A percentile compares a stretch with the other conserved stretches of the same genome.
These are phyloP conservation scores for Raphanus sativus DNA, from an alignment of 345 rosid species.

Conservation along the genomic window DNA sequence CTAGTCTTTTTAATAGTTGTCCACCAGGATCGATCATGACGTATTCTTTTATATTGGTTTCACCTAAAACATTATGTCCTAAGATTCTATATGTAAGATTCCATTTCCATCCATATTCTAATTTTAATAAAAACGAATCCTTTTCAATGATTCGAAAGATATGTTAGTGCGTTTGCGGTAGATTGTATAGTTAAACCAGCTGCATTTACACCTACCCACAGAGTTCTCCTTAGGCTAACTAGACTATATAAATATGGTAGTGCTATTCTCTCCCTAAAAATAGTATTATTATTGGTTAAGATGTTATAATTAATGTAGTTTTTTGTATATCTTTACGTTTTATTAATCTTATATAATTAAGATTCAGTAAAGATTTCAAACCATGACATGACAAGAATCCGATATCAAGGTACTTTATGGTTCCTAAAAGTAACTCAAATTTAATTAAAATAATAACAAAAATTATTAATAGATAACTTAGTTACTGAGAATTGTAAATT, in stretches of 20 bases:
- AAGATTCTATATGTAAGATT: conserved; percentile 43
- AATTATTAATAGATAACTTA: background rate
- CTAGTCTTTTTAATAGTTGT: conserved; percentile 18
- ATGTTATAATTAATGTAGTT: background rate
- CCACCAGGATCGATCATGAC: conserved; percentile 34
- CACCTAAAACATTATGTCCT: conserved; percentile 43
- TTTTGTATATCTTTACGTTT: background rate
- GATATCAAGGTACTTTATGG: background rate
- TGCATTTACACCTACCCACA: conserved; percentile 20
- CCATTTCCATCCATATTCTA: conserved; percentile 36
- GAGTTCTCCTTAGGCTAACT: conserved; percentile 14
- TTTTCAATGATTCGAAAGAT: conserved; percentile 30
- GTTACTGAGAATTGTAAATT: background rate
- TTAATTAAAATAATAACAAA: background rate
- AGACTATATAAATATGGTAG: background rate
- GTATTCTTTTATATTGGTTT: conserved; percentile 39
- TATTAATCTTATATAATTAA: too few relatives aligned
- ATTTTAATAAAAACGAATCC: conserved; percentile 30
- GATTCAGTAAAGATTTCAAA: background rate
- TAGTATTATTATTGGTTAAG: conserved; percentile 12
- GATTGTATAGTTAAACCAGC: conserved; percentile 22
- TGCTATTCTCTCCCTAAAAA: background rate
- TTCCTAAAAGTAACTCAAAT: too few relatives aligned
- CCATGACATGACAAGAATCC: background rate
- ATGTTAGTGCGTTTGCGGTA: conserved; percentile 25